phyloP scores from a whole-genome alignment of 176 grass and related monocot genomes.

The Ampelocalamus luodianensis region DNA sequence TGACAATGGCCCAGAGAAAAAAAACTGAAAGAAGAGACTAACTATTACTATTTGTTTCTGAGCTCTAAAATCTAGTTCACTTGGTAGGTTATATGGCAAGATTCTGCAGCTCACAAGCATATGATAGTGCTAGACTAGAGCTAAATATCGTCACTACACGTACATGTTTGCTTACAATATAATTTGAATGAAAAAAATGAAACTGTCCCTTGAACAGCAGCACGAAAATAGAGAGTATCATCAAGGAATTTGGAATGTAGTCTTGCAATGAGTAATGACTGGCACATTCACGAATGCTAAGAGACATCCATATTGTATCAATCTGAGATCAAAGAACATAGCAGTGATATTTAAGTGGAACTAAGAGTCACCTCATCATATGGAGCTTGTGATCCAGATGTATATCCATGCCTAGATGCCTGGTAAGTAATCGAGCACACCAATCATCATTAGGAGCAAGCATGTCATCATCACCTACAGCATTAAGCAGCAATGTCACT shows the following conservation, averaged over 20 bases:
- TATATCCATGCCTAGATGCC: constrained; percentile 54
- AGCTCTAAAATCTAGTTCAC: not conserved
- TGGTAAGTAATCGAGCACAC: constrained; percentile 39
- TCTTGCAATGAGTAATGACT: not conserved
- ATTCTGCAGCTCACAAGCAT: constrained; percentile 10
- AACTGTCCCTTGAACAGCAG: not conserved
- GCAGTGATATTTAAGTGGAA: constrained; percentile 33
- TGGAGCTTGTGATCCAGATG: constrained; percentile 49
- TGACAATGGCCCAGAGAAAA: not conserved
- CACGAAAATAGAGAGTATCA: not conserved
- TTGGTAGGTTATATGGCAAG: not conserved
- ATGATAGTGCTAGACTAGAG: constrained; percentile 1
- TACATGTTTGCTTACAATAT: not conserved
- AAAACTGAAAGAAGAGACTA: not conserved
- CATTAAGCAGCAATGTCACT: constrained; percentile 23
- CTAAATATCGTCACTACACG: not conserved
- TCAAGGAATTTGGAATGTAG: no score
- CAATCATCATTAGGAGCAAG: constrained; percentile 31
- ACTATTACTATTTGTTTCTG: not conserved
- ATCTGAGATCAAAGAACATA: constrained; percentile 4
- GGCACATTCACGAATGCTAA: not conserved
- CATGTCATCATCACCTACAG: constrained; percentile 13
- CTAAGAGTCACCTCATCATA: constrained; percentile 58
- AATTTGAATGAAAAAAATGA: not conserved
- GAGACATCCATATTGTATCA: constrained; percentile 3